Evolutionary conservation across 192 early-diverging fungal genomes (phyloP).

Genomic region (Rhizoclosmatium sp.): DNA sequence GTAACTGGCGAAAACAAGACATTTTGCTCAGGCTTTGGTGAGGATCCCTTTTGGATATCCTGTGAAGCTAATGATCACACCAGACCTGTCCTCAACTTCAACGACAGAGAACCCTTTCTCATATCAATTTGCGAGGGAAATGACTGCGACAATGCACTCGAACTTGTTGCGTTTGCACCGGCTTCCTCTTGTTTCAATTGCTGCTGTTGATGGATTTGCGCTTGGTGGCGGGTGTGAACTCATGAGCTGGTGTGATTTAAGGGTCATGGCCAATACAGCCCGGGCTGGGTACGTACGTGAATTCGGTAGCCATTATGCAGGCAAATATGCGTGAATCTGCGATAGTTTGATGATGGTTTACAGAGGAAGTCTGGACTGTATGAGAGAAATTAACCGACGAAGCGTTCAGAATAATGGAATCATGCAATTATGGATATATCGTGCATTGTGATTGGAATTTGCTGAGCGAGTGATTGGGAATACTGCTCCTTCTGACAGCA

Average conservation of each 20-base stretch:
- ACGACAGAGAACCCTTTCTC: background rate
- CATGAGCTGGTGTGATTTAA: constrained; percentile 65
- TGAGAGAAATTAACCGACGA: too few relatives aligned
- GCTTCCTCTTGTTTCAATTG: constrained; percentile 66
- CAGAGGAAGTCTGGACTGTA: too few relatives aligned
- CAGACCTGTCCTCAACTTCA: background rate
- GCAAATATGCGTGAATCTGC: too few relatives aligned
- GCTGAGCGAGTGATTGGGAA: too few relatives aligned
- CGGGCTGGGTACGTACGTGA: constrained; percentile 3
- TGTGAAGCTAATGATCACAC: constrained; percentile 18
- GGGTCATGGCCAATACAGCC: constrained; percentile 52
- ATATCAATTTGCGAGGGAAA: constrained; percentile 36
- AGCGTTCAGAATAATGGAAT: too few relatives aligned
- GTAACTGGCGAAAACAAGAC: constrained; percentile 19
- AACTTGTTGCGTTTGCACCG: constrained; percentile 58
- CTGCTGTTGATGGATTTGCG: constrained; percentile 67
- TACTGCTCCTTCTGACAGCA: background rate
- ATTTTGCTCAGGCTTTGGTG: constrained; percentile 49
- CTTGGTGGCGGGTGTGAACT: constrained; percentile 76
- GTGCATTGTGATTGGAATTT: too few relatives aligned
- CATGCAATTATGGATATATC: too few relatives aligned
- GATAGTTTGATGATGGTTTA: too few relatives aligned
- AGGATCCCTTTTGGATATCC: constrained; percentile 26
- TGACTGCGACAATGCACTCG: constrained; percentile 70
- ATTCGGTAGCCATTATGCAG: background rate